These are phyloP conservation scores for Calophaca sinica DNA, from an alignment of 306 rosid genomes.

Conservation along the genomic window DNA sequence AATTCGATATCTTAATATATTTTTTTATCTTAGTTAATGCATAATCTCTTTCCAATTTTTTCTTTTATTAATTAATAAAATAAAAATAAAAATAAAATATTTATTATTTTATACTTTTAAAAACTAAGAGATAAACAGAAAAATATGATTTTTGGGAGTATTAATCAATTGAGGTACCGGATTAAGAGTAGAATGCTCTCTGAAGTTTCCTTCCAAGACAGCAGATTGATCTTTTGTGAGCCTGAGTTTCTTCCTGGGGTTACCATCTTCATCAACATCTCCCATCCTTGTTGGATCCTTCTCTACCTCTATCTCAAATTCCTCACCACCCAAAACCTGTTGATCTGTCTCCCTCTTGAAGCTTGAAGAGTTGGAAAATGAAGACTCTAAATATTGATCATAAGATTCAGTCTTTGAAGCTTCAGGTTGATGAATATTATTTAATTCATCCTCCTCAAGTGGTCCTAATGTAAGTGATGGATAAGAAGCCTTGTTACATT, in stretches of 20 bases:
- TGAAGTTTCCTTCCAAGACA: slow-evolving; percentile 69
- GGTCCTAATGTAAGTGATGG: slow-evolving; percentile 76
- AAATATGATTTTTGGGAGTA: too few species aligned
- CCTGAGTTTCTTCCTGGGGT: slow-evolving; percentile 88
- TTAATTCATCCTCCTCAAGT: slow-evolving; percentile 40
- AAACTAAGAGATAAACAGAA: too few species aligned
- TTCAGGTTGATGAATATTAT: neutral
- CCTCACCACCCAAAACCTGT: slow-evolving; percentile 48
- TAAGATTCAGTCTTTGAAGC: slow-evolving; percentile 43
- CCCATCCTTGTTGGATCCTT: slow-evolving; percentile 44
- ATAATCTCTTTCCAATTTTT: too few species aligned
- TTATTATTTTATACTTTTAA: too few species aligned
- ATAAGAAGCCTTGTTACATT: slow-evolving; percentile 43
- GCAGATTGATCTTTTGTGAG: slow-evolving; percentile 81
- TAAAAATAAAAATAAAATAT: too few species aligned
- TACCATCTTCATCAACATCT: slow-evolving; percentile 62
- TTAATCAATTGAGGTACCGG: slow-evolving; percentile 52
- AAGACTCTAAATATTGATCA: slow-evolving; percentile 54
- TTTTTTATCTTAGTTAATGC: too few species aligned
- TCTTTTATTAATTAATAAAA: too few species aligned
- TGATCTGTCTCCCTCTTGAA: slow-evolving; percentile 71
- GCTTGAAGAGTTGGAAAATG: slow-evolving; percentile 73
- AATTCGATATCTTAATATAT: too few species aligned
- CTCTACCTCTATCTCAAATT: slow-evolving; percentile 52
- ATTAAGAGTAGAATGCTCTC: slow-evolving; percentile 66